Base-by-base conservation (phyloP, 2,329 filamentous ascomycete species). In the Aciculosporium take region DNA sequence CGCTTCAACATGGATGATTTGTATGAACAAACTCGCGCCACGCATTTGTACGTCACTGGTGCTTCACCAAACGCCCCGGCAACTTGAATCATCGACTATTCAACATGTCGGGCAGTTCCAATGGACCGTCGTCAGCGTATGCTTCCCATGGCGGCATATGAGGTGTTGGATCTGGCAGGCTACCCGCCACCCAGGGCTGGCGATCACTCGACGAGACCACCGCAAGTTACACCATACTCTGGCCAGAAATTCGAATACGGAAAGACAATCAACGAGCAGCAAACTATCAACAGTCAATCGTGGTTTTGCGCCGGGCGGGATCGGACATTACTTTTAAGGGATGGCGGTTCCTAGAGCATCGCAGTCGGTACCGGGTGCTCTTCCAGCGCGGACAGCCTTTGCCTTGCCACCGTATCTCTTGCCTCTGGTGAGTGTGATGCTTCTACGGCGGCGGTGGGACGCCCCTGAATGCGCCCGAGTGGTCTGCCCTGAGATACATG, bases 351-450 rank as follows among this genome's bases (percentile, higher is more conserved):
- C 20, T 79, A 76, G 53, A 82, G 73, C 40, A 68, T 85, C 36
- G n/a, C n/a, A n/a, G n/a, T n/a, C n/a, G 83, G 87, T 50, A 86
- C 82, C n/a, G 83, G 82, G 4, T 87, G 83, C 54, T 85, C 81
- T 0, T 85, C 81, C 1, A 81, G 78, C 47, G 67, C 83, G 8
- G 8, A 81, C 3, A 81, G 81, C 0, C 77, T 87, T 36, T 77
- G 84, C 49, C 63, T 84, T 2, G 65, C 65, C 0, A 88, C 84
- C 60, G 79, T 79, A 7, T 76, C 84, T 0, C 66, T 84, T 0
- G 77, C 74, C 69, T 67, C 67, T 5, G 74, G 77, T 8, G 84
- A 91, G 49, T 85, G 81, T 47, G 84, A 91, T 53, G 88, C 81
- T 8, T 85, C 84, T 1, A 76, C 30, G 17, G 17, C 30, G 30